Evolutionary conservation across 768 basidiomycete species (phyloP), one percentile per base, ranked within the genome.

Genomic region (Tricholoma flavovirens): DNA sequence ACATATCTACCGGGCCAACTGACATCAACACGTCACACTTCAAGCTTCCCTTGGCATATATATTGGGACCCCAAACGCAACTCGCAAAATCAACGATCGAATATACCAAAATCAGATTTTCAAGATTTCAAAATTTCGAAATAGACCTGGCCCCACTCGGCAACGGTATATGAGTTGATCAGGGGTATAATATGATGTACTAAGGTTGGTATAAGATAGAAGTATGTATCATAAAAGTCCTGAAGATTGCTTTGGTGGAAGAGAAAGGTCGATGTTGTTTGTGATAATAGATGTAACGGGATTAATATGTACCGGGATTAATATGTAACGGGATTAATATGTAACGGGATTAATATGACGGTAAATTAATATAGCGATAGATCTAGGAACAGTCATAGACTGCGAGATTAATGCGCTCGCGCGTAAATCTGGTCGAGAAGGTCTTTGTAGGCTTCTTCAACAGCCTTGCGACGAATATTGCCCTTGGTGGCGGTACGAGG

Each of bases 401-500:
- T 33, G 35, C 10, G 17, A 9, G 40, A 50, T 59, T 45, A 59
- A n/a, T 42, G 59, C 33, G 43, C 24, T 24, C 56, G 60, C 32
- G 50, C 67, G 61, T 83, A 89, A 35, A 88, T 77, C 33, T 66
- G 65, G 68, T 90, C 86, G 21, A 91, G 76, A 54, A 79, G 72
- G 22, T 65, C 60, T 63, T 76, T 75, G 73, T 80, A 88, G 22
- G 73, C 62, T 59, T 87, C 85, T 70, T 91, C 89, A 19, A 90
- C 87, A 11, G 86, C 88, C 60, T 77, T 81, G 45, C 89, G 80
- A 50, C 89, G 83, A 60, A 91, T 86, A 64, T 90, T 91, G 26
- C 89, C 88, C 72, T 91, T 91, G 11, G 89, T 89, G 17, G 82
- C 83, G 0, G 89, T 91, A 60, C 89, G 76, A 36, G 89, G 89